These are phyloP conservation scores for Pseudoneurospora amorphoporcata DNA, from an alignment of 495 filamentous ascomycete genomes.

Conservation along the genomic window DNA sequence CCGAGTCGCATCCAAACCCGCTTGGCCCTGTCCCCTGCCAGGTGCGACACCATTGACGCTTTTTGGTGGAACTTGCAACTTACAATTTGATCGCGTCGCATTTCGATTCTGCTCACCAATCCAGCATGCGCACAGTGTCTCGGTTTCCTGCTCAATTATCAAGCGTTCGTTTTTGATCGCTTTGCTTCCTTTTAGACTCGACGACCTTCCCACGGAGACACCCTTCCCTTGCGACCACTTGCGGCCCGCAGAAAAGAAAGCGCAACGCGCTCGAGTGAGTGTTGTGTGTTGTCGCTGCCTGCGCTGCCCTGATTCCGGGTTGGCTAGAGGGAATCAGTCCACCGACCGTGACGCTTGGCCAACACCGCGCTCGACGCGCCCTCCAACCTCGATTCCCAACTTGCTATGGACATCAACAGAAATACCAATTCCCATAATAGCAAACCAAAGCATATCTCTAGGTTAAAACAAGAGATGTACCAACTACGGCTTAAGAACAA, in stretches of 20 bases:
- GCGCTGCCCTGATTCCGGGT: background rate
- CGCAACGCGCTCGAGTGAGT: background rate
- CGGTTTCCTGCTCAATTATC: background rate
- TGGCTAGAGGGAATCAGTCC: background rate
- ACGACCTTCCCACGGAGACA: background rate
- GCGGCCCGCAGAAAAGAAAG: background rate
- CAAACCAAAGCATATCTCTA: conserved; percentile 27
- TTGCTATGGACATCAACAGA: conserved; percentile 25
- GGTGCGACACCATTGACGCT: background rate
- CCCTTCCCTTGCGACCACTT: background rate
- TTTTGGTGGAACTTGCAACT: background rate
- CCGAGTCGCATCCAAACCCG: background rate
- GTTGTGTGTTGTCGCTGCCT: background rate
- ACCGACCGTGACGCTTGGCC: background rate
- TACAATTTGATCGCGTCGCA: background rate
- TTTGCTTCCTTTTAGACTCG: background rate
- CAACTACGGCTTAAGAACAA: conserved; percentile 27
- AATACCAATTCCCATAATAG: conserved; percentile 13
- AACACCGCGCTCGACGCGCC: conserved; percentile 15
- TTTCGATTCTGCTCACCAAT: background rate
- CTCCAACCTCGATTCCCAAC: conserved; percentile 1
- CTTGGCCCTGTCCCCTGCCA: background rate
- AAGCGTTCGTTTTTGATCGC: background rate
- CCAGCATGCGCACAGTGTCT: background rate
- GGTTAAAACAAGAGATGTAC: conserved; percentile 25